A percentile compares a stretch with the other conserved stretches of the same genome.
Conservation (phyloP, 306 rosid genomes). For the Acmispon strigosus region DNA sequence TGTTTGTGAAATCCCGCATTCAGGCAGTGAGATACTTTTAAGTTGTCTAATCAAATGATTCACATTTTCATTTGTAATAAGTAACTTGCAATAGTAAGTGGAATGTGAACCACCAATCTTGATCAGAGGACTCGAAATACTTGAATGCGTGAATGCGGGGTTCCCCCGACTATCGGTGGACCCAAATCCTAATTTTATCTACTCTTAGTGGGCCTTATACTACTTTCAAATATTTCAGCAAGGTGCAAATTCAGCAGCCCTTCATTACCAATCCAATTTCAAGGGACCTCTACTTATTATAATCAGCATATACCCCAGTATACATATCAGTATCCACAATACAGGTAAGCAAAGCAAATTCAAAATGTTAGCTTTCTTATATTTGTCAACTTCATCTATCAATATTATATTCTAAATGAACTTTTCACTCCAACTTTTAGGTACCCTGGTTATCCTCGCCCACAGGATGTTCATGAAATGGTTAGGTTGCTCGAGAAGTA, state of each 20-base stretch:
- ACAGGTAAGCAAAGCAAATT: slow-evolving; percentile 35
- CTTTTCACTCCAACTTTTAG: slow-evolving; percentile 27
- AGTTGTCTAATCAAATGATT: no score
- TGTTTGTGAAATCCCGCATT: no score
- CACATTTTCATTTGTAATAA: no score
- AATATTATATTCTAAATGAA: slow-evolving; percentile 13
- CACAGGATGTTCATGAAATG: slow-evolving; percentile 40
- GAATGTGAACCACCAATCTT: no score
- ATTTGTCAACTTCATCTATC: not conserved
- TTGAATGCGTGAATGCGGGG: no score
- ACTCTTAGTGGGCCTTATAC: not conserved
- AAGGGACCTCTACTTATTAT: slow-evolving; percentile 33
- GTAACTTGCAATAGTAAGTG: no score
- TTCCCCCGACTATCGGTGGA: no score
- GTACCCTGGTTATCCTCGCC: slow-evolving; percentile 43
- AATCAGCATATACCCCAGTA: slow-evolving; percentile 45
- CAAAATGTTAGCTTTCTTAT: not conserved
- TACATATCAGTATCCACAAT: slow-evolving; percentile 26
- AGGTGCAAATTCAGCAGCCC: slow-evolving; percentile 29
- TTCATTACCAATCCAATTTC: slow-evolving; percentile 31
- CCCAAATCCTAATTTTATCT: not conserved
- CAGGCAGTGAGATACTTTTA: no score
- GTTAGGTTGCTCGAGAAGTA: slow-evolving; percentile 31
- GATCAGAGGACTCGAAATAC: no score
- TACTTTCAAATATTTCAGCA: slow-evolving; percentile 26